Conservation (phyloP, 768 basidiomycete genomes). For the Serendipita indica region DNA sequence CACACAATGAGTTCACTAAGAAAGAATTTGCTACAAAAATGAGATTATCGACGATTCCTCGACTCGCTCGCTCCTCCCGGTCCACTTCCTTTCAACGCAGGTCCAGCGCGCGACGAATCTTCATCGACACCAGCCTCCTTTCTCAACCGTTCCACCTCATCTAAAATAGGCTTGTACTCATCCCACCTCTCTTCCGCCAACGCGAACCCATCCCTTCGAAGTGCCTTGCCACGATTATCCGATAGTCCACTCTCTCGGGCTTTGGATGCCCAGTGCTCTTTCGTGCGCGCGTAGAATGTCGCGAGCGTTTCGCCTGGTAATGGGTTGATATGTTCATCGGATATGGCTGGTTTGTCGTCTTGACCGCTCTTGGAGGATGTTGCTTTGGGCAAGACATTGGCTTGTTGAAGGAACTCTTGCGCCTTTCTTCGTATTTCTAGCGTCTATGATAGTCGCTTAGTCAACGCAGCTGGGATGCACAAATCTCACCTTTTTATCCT, state of each 20-base stretch:
- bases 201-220: slow-evolving; percentile 63
- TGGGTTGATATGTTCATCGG: slow-evolving; percentile 63
- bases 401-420: slow-evolving; percentile 9
- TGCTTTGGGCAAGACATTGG: neutral
- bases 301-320: slow-evolving; percentile 73
- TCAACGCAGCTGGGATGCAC: neutral
- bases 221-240: slow-evolving; percentile 59
- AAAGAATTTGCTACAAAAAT: too few relatives aligned
- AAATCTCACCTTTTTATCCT: slow-evolving; percentile 10
- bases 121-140: slow-evolving; percentile 75
- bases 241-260: slow-evolving; percentile 35
- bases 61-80: neutral
- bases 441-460: neutral
- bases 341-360: slow-evolving; percentile 25
- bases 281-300: slow-evolving; percentile 67
- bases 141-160: slow-evolving; percentile 71
- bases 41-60: too few relatives aligned
- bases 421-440: neutral
- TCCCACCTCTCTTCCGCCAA: slow-evolving; percentile 61
- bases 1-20: too few relatives aligned
- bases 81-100: slow-evolving; percentile 17
- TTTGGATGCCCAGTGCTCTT: slow-evolving; percentile 68
- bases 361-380: neutral
- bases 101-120: slow-evolving; percentile 57
- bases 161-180: slow-evolving; percentile 67